phyloP scores from a whole-genome alignment of 495 filamentous ascomycete species.

The Beverwykella pulmonaria region DNA sequence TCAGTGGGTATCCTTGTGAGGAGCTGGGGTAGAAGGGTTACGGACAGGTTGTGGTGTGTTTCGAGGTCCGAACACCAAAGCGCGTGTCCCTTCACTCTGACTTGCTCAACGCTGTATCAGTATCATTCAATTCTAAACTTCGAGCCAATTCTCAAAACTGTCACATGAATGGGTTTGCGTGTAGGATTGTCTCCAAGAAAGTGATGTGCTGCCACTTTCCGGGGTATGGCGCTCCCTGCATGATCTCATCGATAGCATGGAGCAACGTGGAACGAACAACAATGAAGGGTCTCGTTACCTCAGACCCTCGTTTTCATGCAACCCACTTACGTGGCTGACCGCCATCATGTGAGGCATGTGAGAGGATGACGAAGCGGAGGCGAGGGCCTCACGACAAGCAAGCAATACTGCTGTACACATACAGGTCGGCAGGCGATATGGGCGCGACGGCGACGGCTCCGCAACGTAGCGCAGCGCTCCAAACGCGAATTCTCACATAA shows the following conservation, averaged over 20 bases:
- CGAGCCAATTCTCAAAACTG: background rate
- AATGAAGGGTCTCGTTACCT: slow-evolving; percentile 18
- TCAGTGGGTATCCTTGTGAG: background rate
- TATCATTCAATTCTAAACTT: background rate
- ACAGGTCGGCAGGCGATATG: background rate
- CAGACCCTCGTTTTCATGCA: slow-evolving; percentile 14
- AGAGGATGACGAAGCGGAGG: background rate
- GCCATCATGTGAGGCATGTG: background rate
- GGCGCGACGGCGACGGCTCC: background rate
- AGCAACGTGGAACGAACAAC: slow-evolving; percentile 38
- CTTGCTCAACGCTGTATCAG: slow-evolving; percentile 11
- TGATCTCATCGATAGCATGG: background rate
- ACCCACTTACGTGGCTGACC: slow-evolving; percentile 24
- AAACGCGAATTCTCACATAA: too few species aligned
- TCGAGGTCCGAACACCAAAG: background rate
- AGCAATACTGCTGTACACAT: slow-evolving; percentile 3
- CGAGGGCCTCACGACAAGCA: background rate
- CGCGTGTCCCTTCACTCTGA: background rate
- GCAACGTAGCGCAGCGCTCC: too few species aligned
- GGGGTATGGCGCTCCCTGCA: background rate
- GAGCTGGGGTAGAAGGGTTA: slow-evolving; percentile 4
- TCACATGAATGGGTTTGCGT: background rate
- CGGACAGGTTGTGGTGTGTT: slow-evolving; percentile 4
- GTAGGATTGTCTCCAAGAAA: background rate
- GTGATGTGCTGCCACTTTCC: background rate